A percentile compares a stretch with the other conserved stretches of the same genome.
phyloP scores from a whole-genome alignment of 2,329 filamentous ascomycete species.

The Lithohypha guttulata region DNA sequence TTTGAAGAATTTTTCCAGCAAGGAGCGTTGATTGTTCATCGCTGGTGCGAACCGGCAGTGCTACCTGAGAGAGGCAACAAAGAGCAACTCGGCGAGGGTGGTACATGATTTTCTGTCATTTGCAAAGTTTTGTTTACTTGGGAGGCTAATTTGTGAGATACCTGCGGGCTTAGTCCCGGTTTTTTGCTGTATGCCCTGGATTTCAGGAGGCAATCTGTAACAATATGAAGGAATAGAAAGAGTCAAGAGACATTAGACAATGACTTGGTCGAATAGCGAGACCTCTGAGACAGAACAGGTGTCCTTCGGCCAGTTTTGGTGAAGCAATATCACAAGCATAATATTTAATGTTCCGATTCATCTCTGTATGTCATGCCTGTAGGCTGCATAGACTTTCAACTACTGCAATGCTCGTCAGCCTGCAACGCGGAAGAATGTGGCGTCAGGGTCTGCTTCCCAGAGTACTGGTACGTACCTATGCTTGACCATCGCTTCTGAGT shows the following conservation, averaged over 20 bases:
- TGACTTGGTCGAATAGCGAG: no score
- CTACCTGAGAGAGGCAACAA: conserved; percentile 5
- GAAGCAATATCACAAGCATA: no score
- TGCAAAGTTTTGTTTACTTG: conserved; percentile 11
- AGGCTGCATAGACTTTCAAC: neutral
- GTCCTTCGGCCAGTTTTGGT: no score
- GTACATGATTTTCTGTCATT: conserved; percentile 1
- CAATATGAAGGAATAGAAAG: conserved; percentile 1
- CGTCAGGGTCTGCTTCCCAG: no score
- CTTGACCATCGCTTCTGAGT: no score
- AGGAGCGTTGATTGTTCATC: neutral
- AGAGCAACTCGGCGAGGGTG: neutral
- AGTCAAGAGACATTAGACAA: no score
- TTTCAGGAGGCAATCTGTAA: conserved; percentile 7
- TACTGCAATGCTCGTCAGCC: neutral
- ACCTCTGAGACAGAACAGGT: no score
- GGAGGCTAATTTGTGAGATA: conserved; percentile 19
- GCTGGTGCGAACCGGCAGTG: conserved; percentile 4
- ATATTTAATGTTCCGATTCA: no score
- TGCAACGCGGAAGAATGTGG: no score
- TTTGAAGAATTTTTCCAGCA: neutral
- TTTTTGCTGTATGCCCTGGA: conserved; percentile 10
- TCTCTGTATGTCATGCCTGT: no score
- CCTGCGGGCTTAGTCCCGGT: conserved; percentile 22
- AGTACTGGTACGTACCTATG: no score